Evolutionary conservation across 2,329 filamentous ascomycete species (phyloP).

Genomic region (Xylaria hypoxylon): DNA sequence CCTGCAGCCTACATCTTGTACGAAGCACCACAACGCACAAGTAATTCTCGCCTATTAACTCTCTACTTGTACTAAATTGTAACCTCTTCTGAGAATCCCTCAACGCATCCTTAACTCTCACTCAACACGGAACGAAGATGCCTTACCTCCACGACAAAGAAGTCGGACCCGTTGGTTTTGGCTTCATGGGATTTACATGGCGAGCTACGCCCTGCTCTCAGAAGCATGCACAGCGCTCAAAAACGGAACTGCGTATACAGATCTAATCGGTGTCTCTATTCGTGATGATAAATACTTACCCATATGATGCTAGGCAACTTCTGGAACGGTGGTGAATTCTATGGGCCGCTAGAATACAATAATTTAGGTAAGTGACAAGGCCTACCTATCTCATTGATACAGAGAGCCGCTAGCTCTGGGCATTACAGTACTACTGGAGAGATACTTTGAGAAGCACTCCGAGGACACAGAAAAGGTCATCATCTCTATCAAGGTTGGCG

Average conservation of each 20-base stretch:
- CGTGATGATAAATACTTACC: background rate
- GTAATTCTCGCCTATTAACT: background rate
- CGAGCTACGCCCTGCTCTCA: conserved; percentile 45
- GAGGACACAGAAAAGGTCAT: conserved; percentile 67
- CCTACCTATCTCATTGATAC: background rate
- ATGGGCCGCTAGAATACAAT: conserved; percentile 63
- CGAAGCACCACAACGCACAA: background rate
- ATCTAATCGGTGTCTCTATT: background rate
- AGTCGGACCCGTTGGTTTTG: conserved; percentile 44
- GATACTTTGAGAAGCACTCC: conserved; percentile 68
- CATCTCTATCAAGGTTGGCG: conserved; percentile 66
- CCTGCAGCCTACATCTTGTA: background rate
- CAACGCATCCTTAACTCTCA: background rate
- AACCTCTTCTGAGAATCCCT: background rate
- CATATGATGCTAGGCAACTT: conserved; percentile 47
- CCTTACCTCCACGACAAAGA: conserved; percentile 45
- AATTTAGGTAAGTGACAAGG: conserved; percentile 52
- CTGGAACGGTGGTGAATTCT: conserved; percentile 69
- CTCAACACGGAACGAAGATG: conserved; percentile 35
- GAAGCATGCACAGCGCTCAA: conserved; percentile 58
- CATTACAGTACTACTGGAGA: conserved; percentile 58
- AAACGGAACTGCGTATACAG: conserved; percentile 41
- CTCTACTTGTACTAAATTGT: background rate
- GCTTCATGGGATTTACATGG: conserved; percentile 51
- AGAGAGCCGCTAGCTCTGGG: background rate